Conservation (phyloP, 2,329 filamentous ascomycete species). For the Colletotrichum endophyticum region DNA sequence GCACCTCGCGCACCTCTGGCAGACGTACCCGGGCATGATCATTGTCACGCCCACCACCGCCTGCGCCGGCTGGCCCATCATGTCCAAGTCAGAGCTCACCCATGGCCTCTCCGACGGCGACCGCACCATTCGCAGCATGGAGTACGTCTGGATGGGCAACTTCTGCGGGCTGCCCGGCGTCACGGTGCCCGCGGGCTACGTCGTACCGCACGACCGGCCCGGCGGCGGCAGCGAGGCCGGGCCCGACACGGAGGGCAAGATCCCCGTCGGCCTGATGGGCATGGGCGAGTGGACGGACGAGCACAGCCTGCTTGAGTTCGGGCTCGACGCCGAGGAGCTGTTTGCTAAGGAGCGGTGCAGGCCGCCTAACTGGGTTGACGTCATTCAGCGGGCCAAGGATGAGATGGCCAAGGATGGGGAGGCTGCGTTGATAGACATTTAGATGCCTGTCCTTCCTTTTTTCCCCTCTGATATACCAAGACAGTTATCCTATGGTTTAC, state of each 20-base stretch:
- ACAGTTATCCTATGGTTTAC: not conserved
- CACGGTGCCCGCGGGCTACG: conserved; percentile 51
- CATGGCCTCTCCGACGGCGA: conserved; percentile 52
- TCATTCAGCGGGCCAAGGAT: conserved; percentile 39
- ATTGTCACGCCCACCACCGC: conserved; percentile 73
- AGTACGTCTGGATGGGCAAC: conserved; percentile 57
- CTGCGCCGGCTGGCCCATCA: conserved; percentile 51
- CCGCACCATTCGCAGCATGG: conserved; percentile 50
- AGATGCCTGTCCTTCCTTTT: not conserved
- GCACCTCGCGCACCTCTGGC: conserved; percentile 72
- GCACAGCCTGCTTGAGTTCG: conserved; percentile 52
- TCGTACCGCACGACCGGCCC: conserved; percentile 36
- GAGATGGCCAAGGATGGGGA: conserved; percentile 18
- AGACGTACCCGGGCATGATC: conserved; percentile 68
- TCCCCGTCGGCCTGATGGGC: conserved; percentile 61
- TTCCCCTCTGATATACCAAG: not conserved
- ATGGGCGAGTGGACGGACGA: conserved; percentile 61
- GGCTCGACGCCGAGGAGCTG: conserved; percentile 48
- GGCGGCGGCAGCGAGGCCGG: conserved; percentile 34
- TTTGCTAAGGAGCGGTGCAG: conserved; percentile 35
- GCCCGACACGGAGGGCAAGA: conserved; percentile 39
- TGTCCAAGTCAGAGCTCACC: conserved; percentile 35
- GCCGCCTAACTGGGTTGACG: conserved; percentile 50
- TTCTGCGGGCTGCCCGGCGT: conserved; percentile 53
- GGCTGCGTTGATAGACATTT: conserved; percentile 15